Evolutionary conservation across 768 basidiomycete species (phyloP), one percentile per base, ranked within the genome.

Genomic region (Rhizopogon vesiculosus): DNA sequence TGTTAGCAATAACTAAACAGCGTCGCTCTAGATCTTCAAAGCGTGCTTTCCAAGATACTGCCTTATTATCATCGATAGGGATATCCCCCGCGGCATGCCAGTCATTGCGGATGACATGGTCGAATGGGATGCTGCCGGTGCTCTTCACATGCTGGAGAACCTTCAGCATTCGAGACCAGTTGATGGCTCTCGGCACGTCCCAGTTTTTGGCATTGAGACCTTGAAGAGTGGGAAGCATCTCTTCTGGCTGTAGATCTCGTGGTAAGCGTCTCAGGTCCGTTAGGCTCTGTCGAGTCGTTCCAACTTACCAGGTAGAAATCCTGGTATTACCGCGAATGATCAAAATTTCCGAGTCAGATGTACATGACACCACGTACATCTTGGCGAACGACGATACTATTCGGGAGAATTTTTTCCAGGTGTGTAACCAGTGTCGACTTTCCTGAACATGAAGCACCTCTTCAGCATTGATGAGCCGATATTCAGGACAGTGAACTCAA

Each of bases 351-450:
- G 25, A 25, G 39, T 41, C 40, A 38, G 12, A 38, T 13, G 12
- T 7, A 19, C 18, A 19, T 45, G n/a, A 48, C 28, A 31, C 31
- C 12, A 78, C 87, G 59, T 65, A 92, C 91, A 74, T 98, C 96
- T 70, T 97, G 92, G 70, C 96, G 93, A 50, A 98, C 79, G 57
- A 95, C 89, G 42, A 91, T 76, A 53, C 91, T 88, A 62, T 84
- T 76, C 0, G 93, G 91, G 33, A 96, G 70, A 53, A 90, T 85
- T 3, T 71, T 69, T 19, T 77, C 78, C 51, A 98, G 78, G 67
- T 94, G 91, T 69, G 96, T 97, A 29, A 93, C 93, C n/a, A 98
- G 81, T 0, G 94, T 93, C 1, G 96, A 97, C 76, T 98, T 98
- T 15, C 96, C 95, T 0, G 88, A 93, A 70, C 93, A 96, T 22